A percentile compares a stretch with the other conserved stretches of the same genome.
Conservation (phyloP, 2,329 filamentous ascomycete species). For the Colletotrichum gloeosporioides region DNA sequence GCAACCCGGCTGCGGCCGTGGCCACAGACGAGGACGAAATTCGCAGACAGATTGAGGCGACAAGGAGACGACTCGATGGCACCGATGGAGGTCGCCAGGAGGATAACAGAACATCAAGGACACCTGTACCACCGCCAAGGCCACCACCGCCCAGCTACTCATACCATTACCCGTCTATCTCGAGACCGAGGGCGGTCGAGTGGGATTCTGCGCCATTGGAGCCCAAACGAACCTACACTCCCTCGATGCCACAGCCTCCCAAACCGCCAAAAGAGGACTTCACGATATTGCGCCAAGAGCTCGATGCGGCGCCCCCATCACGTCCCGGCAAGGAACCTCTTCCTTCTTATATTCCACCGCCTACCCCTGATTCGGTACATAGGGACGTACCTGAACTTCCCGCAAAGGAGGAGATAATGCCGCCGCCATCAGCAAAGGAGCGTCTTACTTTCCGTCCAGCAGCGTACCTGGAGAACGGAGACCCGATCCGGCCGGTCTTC, state of each 20-base stretch:
- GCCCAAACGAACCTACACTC: slow-evolving; percentile 11
- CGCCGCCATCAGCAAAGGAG: slow-evolving; percentile 49
- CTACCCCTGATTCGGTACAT: not conserved
- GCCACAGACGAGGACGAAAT: slow-evolving; percentile 49
- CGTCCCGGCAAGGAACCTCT: slow-evolving; percentile 17
- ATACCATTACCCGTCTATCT: slow-evolving; percentile 65
- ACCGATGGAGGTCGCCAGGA: slow-evolving; percentile 28
- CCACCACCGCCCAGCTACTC: slow-evolving; percentile 21
- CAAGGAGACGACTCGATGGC: slow-evolving; percentile 51
- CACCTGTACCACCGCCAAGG: slow-evolving; percentile 10
- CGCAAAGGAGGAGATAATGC: slow-evolving; percentile 35
- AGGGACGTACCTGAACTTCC: slow-evolving; percentile 35
- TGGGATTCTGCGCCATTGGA: slow-evolving; percentile 39
- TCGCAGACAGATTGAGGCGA: slow-evolving; percentile 58
- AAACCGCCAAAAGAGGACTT: slow-evolving; percentile 35
- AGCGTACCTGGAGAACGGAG: slow-evolving; percentile 88
- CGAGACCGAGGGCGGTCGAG: slow-evolving; percentile 53
- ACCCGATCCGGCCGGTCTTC: slow-evolving; percentile 86
- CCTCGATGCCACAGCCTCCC: slow-evolving; percentile 33
- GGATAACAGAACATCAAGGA: slow-evolving; percentile 23
- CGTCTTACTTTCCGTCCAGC: slow-evolving; percentile 81
- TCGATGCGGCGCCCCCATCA: slow-evolving; percentile 10
- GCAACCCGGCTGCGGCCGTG: slow-evolving; percentile 36
- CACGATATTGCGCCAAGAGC: not conserved
- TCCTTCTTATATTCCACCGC: not conserved